Base-by-base conservation (phyloP, 78 protist genomes). In the Bodo saltans region DNA sequence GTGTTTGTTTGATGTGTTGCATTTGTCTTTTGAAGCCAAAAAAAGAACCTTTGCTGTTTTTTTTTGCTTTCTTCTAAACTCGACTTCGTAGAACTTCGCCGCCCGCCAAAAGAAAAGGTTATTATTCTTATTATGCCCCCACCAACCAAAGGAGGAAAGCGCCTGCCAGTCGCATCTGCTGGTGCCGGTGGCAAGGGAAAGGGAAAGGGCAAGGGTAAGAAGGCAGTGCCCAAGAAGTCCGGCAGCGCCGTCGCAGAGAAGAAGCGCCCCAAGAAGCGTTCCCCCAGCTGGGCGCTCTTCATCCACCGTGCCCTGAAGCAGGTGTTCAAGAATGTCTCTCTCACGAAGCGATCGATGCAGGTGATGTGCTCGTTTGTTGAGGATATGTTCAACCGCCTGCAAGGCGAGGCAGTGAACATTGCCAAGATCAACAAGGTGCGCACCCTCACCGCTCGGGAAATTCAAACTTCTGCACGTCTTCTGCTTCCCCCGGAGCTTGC, bases 401-500 rank as follows among this genome's bases (percentile, higher is more conserved):
- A 95, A 34, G 74, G 67, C 68, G 95, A 94, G 88, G 93, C 95
- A 8, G 90, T 88, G 71, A n/a, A 35, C 35, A 86, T 94, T 23
- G 92, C 91, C 28, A 86, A 88, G 70, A 87, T 88, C 93, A 94
- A 90, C 92, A 87, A 87, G 90, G 68, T 83, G 75, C 38, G 67
- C 35, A 92, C 95, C 81, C 74, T 92, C 85, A 84, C 88, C 78
- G 85, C 92, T 32, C 76, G 97, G 70, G 97, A 94, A 78, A 94
- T 94, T 74, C 97, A 94, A 88, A 88, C 92, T 8, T 95, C 97
- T 32, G 94, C 90, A 68, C 92, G 97, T 41, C 90, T 92, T 79
- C 52, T 92, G 42, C 89, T 95, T n/a, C 92, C 97, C 72, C 96
- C 96, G 39, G 97, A 95, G 86, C 92, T 95, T 25, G 95, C 97